Conservation (phyloP, 805 yeast genomes). For the Wickerhamomyces chaumierensis region DNA sequence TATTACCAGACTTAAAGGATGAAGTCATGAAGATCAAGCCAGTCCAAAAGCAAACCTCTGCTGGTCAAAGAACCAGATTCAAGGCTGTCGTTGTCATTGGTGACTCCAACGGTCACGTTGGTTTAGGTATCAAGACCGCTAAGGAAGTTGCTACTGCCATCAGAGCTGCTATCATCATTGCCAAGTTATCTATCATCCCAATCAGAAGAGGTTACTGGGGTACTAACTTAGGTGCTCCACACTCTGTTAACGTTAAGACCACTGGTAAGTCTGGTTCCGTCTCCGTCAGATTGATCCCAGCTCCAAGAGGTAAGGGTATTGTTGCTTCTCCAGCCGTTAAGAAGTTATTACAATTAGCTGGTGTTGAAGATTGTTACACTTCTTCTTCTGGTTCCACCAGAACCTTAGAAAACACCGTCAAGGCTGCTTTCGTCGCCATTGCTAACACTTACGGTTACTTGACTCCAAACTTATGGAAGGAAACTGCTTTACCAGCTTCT, state of each 20-base stretch:
- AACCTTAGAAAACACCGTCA: slow-evolving; percentile 99
- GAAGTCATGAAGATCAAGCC: slow-evolving; percentile 99
- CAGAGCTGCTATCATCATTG: slow-evolving; percentile 98
- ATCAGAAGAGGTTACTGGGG: slow-evolving; percentile 99
- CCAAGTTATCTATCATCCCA: slow-evolving; percentile 97
- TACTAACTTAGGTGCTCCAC: slow-evolving; percentile 98
- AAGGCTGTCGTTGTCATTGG: slow-evolving; percentile 99
- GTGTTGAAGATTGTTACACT: slow-evolving; percentile 99
- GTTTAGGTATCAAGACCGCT: slow-evolving; percentile 99
- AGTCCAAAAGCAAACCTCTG: slow-evolving; percentile 99
- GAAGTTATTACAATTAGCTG: slow-evolving; percentile 98
- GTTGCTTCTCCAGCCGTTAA: slow-evolving; percentile 99
- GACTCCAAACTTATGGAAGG: slow-evolving; percentile 98
- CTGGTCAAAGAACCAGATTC: slow-evolving; percentile 99
- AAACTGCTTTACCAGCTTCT: slow-evolving; percentile 72
- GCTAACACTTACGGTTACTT: slow-evolving; percentile 99
- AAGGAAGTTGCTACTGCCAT: slow-evolving; percentile 99
- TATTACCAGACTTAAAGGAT: slow-evolving; percentile 92
- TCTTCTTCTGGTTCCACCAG: slow-evolving; percentile 98
- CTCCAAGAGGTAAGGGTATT: slow-evolving; percentile 99
- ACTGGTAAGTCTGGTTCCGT: slow-evolving; percentile 99
- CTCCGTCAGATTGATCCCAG: slow-evolving; percentile 96
- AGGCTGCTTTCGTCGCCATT: slow-evolving; percentile 98
- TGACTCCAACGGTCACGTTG: slow-evolving; percentile 99
- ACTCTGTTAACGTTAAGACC: slow-evolving; percentile 94